Evolutionary conservation across 1,284 basidiomycete genomes (phyloP), one percentile per base, ranked within the genome.

Genomic region (Naganishia liquefaciens): DNA sequence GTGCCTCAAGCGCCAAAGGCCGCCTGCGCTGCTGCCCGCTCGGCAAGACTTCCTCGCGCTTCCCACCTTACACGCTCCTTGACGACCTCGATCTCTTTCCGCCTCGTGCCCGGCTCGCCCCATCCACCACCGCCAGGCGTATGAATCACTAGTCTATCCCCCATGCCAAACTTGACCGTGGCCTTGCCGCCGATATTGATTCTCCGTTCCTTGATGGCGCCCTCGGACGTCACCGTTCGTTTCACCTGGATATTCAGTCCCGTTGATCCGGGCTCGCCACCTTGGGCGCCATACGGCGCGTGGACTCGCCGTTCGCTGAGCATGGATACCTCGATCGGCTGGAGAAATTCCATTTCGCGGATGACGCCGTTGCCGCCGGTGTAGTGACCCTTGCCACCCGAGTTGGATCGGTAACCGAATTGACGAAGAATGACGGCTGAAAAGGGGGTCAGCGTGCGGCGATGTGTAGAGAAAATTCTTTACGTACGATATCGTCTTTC

Each of bases 101-200:
- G 19, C 46, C 21, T 50, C 21, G 46, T 17, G 79, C 75, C 76
- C 84, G 81, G 53, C 70, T 63, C 44, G 1, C 93, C 93, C 90
- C 90, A 97, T 1, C 87, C 94, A 3, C 94, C 94, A 5, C 91
- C 94, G 1, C 94, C 94, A 0, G 93, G 94, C 3, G 93, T 97
- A 77, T 93, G 86, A 15, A 88, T 54, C 88, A 64, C 63, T 13
- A 68, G 30, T 47, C 67, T 27, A 37, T 68, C 67, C 10, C 63
- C 63, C 6, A 60, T 90, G 86, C 93, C 92, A 78, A 85, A 85
- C 30, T 51, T 43, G 50, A 93, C 85, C 0, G 90, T 91, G 50
- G 88, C 89, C 77, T 97, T 97, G 9, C 93, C 92, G 21, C 93
- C 93, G 46, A 97, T 86, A 76, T 98, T 98, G 54, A 86, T 83